Conservation (phyloP, 768 basidiomycete genomes). For the Daedaleopsis nitida region DNA sequence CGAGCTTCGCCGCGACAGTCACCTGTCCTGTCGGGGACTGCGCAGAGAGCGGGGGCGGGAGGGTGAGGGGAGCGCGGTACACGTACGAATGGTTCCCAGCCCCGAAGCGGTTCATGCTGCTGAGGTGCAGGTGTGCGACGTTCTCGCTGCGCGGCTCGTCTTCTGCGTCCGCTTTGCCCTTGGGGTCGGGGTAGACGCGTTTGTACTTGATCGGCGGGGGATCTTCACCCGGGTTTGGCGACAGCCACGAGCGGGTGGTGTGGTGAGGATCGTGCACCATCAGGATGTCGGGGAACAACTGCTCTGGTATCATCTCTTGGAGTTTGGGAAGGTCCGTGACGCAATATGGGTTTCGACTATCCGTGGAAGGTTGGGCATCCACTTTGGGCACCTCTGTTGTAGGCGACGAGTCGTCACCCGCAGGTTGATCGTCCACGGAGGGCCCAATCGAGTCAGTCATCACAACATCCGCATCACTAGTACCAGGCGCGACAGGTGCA, state of each 20-base stretch:
- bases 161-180: neutral
- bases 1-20: conserved; percentile 33
- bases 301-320: conserved; percentile 28
- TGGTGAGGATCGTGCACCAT: conserved; percentile 27
- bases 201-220: conserved; percentile 18
- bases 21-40: conserved; percentile 25
- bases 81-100: conserved; percentile 55
- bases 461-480: neutral
- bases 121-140: conserved; percentile 51
- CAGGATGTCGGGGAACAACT: conserved; percentile 29
- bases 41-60: conserved; percentile 40
- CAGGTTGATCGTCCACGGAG: neutral
- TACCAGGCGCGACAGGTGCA: neutral
- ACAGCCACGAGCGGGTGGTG: neutral
- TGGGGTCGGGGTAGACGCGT: conserved; percentile 18
- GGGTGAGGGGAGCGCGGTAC: conserved; percentile 51
- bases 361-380: neutral
- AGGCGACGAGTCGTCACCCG: neutral
- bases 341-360: conserved; percentile 3
- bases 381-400: neutral
- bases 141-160: neutral
- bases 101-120: conserved; percentile 39
- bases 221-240: neutral
- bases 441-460: neutral
- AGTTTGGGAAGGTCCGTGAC: conserved; percentile 27